These are phyloP conservation scores for Tilletia caries DNA, from an alignment of 1,284 basidiomycete species.

Conservation along the genomic window DNA sequence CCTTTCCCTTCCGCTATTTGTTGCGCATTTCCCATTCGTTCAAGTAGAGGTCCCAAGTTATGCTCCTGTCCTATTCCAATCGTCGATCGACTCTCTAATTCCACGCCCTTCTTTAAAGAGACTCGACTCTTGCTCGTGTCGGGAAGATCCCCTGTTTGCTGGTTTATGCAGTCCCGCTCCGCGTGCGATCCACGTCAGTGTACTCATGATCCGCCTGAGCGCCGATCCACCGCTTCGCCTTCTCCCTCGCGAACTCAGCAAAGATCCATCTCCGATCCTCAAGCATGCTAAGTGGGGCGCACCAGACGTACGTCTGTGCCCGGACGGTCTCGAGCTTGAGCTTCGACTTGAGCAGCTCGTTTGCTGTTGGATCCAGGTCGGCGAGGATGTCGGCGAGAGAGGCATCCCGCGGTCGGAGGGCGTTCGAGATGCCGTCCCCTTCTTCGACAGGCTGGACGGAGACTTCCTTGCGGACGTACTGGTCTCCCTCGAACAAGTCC, in stretches of 20 bases:
- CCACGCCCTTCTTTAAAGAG: no score
- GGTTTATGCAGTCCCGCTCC: no score
- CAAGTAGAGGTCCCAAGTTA: no score
- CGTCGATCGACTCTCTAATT: no score
- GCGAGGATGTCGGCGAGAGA: conserved; percentile 27
- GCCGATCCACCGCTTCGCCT: conserved; percentile 29
- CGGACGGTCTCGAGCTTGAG: background rate
- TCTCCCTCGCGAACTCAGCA: conserved; percentile 25
- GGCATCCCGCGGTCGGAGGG: conserved; percentile 22
- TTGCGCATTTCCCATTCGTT: no score
- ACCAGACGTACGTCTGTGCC: conserved; percentile 33
- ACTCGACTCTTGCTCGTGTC: no score
- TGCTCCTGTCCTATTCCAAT: no score
- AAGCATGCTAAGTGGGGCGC: conserved; percentile 20
- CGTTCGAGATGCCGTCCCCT: conserved; percentile 19
- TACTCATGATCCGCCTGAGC: conserved; percentile 9
- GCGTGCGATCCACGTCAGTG: conserved; percentile 7
- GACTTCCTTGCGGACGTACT: conserved; percentile 26
- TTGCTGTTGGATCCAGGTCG: conserved; percentile 16
- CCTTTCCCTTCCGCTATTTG: no score
- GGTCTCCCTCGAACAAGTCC: conserved; percentile 38
- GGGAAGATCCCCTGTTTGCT: no score
- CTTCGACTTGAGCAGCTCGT: conserved; percentile 6
- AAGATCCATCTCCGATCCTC: conserved; percentile 30
- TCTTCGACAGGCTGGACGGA: conserved; percentile 18